phyloP scores from a whole-genome alignment of 306 rosid genomes.

The Sechiopsis laciniata region DNA sequence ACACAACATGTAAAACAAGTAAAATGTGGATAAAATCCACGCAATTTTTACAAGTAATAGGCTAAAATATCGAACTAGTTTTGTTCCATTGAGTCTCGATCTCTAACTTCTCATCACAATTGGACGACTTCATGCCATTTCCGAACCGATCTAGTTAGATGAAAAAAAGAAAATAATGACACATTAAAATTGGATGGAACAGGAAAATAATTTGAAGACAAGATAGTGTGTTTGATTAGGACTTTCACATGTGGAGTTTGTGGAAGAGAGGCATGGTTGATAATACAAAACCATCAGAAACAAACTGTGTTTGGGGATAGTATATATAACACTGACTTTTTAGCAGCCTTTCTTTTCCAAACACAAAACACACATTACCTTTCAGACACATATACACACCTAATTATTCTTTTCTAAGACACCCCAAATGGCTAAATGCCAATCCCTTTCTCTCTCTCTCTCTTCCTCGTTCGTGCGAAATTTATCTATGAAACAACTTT shows the following conservation, averaged over 20 bases:
- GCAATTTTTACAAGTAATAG: too few species aligned
- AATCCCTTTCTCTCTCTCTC: background rate
- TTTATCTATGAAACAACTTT: too few species aligned
- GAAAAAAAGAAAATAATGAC: background rate
- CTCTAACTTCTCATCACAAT: too few species aligned
- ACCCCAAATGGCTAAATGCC: slow-evolving; percentile 15
- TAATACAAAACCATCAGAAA: background rate
- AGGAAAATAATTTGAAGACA: background rate
- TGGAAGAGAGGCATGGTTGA: background rate
- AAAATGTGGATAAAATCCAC: too few species aligned
- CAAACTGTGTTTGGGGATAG: slow-evolving; percentile 7
- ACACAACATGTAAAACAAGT: too few species aligned
- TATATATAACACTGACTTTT: slow-evolving; percentile 9
- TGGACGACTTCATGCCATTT: background rate
- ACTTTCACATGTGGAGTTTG: background rate
- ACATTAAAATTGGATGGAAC: background rate
- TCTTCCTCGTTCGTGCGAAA: too few species aligned
- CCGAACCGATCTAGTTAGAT: background rate
- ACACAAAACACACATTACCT: background rate
- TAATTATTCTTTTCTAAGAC: slow-evolving; percentile 4
- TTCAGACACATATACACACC: background rate
- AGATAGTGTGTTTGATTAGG: background rate
- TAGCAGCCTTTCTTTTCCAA: slow-evolving; percentile 9
- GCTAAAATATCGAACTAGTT: too few species aligned
- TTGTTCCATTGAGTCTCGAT: too few species aligned